phyloP scores from a whole-genome alignment of 2,329 filamentous ascomycete genomes.

The Penicillium brevicompactum region DNA sequence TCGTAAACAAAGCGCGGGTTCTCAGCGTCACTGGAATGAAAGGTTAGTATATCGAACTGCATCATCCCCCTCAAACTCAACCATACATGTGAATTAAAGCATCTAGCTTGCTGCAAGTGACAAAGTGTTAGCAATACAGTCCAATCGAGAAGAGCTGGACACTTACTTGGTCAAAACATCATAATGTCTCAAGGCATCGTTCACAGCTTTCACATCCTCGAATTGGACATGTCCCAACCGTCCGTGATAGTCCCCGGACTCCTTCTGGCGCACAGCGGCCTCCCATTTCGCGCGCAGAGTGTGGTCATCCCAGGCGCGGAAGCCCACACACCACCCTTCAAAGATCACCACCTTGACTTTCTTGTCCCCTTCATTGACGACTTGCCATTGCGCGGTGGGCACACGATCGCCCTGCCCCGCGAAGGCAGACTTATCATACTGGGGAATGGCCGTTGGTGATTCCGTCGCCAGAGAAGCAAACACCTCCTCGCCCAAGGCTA shows the following conservation, averaged over 20 bases:
- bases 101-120: conserved; percentile 52
- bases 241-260: conserved; percentile 54
- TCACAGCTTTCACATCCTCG: conserved; percentile 60
- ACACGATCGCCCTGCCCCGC: conserved; percentile 75
- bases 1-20: conserved; percentile 75
- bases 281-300: conserved; percentile 58
- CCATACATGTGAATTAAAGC: conserved; percentile 65
- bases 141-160: background rate
- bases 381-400: conserved; percentile 63
- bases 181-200: conserved; percentile 60
- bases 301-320: conserved; percentile 64
- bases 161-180: conserved; percentile 58
- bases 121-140: conserved; percentile 14
- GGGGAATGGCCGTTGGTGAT: conserved; percentile 63
- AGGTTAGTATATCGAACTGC: background rate
- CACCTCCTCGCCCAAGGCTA: conserved; percentile 63
- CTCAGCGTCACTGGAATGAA: conserved; percentile 62
- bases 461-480: conserved; percentile 61
- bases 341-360: conserved; percentile 70
- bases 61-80: background rate
- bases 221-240: conserved; percentile 58
- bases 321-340: conserved; percentile 91
- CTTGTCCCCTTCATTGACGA: conserved; percentile 44
- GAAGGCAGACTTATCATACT: conserved; percentile 82
- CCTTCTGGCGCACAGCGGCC: conserved; percentile 47